Conservation (phyloP, 1,284 basidiomycete species). For the Ganoderma lingzhi region DNA sequence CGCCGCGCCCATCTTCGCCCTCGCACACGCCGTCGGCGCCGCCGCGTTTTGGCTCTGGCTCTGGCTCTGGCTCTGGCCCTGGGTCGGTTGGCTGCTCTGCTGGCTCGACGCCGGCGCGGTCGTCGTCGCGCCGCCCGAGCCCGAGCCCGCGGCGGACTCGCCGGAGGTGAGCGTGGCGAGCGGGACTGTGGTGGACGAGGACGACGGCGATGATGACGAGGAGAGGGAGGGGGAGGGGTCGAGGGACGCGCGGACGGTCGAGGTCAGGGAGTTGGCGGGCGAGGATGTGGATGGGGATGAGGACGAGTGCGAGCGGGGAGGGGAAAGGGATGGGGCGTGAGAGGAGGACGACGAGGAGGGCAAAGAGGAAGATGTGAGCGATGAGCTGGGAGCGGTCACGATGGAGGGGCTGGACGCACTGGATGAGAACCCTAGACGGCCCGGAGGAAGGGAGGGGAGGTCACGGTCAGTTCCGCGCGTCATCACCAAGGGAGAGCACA, state of each 20-base stretch:
- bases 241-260: no score
- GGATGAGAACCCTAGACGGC: background rate
- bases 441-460: background rate
- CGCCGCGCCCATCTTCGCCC: slow-evolving; percentile 5
- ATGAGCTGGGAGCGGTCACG: background rate
- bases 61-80: background rate
- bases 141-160: background rate
- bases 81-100: background rate
- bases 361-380: background rate
- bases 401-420: slow-evolving; percentile 1
- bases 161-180: background rate
- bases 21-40: background rate
- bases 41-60: background rate
- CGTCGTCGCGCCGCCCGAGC: background rate
- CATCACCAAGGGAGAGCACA: background rate
- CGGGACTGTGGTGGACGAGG: background rate
- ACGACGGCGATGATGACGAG: background rate
- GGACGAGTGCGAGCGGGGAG: background rate
- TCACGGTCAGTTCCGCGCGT: background rate
- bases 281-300: background rate
- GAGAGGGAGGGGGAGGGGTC: background rate
- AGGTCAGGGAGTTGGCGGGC: background rate
- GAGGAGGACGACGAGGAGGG: background rate
- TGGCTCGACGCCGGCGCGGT: background rate
- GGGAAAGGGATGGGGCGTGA: background rate